Percentiles rank a stretch among this genome's conserved stretches.
phyloP scores from a whole-genome alignment of 306 rosid species.

The Vigna radiata region DNA sequence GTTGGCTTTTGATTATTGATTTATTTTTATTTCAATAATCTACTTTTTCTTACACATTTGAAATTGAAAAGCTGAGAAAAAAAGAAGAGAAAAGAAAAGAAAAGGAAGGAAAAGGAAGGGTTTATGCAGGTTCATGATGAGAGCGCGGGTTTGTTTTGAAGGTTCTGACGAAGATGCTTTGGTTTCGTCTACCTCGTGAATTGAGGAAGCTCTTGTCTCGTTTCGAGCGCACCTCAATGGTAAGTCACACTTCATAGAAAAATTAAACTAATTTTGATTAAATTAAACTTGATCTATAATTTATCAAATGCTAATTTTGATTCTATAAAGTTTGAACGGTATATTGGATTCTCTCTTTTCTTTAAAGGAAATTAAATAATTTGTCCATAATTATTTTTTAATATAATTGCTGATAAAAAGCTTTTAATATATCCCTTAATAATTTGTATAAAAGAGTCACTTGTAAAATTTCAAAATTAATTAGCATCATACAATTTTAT shows the following conservation, averaged over 20 bases:
- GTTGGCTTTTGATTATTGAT: slow-evolving; percentile 13
- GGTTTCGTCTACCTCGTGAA: slow-evolving; percentile 40
- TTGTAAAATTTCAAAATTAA: too few relatives aligned
- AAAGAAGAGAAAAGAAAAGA: not conserved
- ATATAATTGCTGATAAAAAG: too few relatives aligned
- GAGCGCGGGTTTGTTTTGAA: slow-evolving; percentile 30
- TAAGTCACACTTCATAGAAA: not conserved
- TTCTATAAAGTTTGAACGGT: too few relatives aligned
- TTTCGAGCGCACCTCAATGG: slow-evolving; percentile 27
- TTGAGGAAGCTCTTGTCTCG: slow-evolving; percentile 31
- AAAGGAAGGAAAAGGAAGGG: not conserved
- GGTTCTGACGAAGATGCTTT: not conserved
- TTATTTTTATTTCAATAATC: not conserved
- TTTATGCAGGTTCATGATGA: slow-evolving; percentile 39
- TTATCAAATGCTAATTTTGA: too few relatives aligned
- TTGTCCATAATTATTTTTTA: too few relatives aligned
- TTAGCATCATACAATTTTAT: too few relatives aligned
- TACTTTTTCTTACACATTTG: not conserved
- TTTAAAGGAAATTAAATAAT: too few relatives aligned
- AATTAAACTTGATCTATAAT: too few relatives aligned
- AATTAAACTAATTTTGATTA: too few relatives aligned
- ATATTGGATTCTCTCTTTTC: too few relatives aligned
- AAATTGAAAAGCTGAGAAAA: not conserved
- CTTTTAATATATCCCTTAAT: too few relatives aligned
- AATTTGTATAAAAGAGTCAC: too few relatives aligned